Evolutionary conservation across 108 stramenopile genomes (phyloP), one percentile per base, ranked within the genome.

Genomic region (Cyclostephanos invisitatus): DNA sequence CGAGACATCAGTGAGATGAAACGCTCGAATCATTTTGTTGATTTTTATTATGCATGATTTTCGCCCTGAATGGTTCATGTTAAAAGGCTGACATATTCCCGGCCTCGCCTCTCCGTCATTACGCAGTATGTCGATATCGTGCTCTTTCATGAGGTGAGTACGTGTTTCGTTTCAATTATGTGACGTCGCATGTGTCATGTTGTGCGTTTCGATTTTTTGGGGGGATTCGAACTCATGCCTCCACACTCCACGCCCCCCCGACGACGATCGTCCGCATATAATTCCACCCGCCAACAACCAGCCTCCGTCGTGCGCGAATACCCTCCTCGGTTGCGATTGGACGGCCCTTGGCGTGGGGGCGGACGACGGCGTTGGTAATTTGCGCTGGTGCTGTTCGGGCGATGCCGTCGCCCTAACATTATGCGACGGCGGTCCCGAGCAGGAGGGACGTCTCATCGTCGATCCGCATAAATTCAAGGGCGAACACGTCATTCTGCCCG

Each of bases 351-450:
- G 93, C 15, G 77, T 94, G 25, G 93, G 93, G 17, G 81, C 82
- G 8, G 56, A 60, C 38, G 82, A 65, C 18, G 86, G 78, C n/a
- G 83, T 78, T 0, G 82, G 73, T 0, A 82, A 75, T 17, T 40
- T 90, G 14, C 81, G 89, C 29, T 94, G 89, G 78, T 94, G 93
- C 56, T 94, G 93, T 66, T 87, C 80, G 36, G 64, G 82, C 38
- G 89, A 94, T 46, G 89, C 93, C 44, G 67, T 86, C 15, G 85
- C 65, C 38, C 59, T 85, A 40, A 89, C 91, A 6, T 42, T 92
- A 18, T 94, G 93, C 53, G 35, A 50, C 9, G 75, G 76, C 2
- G 69, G 75, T 37, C 40, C 73, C 44, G 73, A 77, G 50, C 67
- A 85, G 55, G 62, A 79, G 5, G 93, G 93, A 8, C 80, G 88